These are phyloP conservation scores for Lasiodiplodia gonubiensis DNA, from an alignment of 2,329 filamentous ascomycete species.

Conservation along the genomic window DNA sequence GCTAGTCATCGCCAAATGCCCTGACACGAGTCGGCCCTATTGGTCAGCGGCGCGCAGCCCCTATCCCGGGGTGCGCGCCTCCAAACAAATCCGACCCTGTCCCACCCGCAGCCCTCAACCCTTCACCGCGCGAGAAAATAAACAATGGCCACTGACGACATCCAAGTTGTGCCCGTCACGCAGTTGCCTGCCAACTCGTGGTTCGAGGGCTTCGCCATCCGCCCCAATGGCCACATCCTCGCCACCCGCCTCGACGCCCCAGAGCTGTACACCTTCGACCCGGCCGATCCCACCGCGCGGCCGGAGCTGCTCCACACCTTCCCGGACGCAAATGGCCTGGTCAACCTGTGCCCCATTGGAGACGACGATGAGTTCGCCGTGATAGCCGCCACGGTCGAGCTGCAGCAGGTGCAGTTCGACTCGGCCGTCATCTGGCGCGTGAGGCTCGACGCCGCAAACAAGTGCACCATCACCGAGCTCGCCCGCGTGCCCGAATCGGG, in stretches of 20 bases:
- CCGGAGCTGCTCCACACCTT: constrained; percentile 24
- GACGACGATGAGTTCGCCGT: constrained; percentile 25
- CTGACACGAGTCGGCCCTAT: constrained; percentile 20
- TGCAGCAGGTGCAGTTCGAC: constrained; percentile 22
- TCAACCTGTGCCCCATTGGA: constrained; percentile 21
- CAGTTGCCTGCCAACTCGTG: constrained; percentile 26
- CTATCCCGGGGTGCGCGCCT: constrained; percentile 8
- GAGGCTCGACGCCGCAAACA: background rate
- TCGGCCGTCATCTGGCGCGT: constrained; percentile 23
- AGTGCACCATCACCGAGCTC: constrained; percentile 9
- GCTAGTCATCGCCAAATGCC: background rate
- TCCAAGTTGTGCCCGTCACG: constrained; percentile 19
- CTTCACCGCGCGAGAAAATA: background rate
- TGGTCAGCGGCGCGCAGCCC: constrained; percentile 1
- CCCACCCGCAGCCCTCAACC: background rate
- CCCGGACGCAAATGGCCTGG: constrained; percentile 25
- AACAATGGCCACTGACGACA: constrained; percentile 18
- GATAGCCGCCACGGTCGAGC: constrained; percentile 23
- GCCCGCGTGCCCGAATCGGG: constrained; percentile 23
- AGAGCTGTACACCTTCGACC: constrained; percentile 28
- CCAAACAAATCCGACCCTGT: background rate
- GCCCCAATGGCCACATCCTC: constrained; percentile 27
- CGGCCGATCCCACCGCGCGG: constrained; percentile 6
- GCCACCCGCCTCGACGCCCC: constrained; percentile 25
- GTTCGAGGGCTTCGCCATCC: constrained; percentile 24